Evolutionary conservation across 2,329 filamentous ascomycete species (phyloP).

Genomic region (Trichophyton simii): DNA sequence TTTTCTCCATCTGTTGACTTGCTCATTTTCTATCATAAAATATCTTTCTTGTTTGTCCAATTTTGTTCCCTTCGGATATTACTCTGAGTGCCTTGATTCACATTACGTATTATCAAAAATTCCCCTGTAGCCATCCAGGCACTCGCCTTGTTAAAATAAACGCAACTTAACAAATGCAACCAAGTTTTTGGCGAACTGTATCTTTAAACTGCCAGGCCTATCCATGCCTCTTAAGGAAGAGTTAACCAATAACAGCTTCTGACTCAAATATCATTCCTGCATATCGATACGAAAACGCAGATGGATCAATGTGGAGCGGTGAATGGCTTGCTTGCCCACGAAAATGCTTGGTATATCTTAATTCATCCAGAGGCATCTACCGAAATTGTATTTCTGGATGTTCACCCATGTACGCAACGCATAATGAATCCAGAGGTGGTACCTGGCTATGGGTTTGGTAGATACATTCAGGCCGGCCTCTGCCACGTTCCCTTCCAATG

Average conservation of each 20-base stretch:
- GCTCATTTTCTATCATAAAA: not conserved
- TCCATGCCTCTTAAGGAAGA: not conserved
- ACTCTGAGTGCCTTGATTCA: not conserved
- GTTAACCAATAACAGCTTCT: too few relatives aligned
- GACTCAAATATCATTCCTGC: not conserved
- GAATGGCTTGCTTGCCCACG: not conserved
- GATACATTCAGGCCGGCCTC: too few relatives aligned
- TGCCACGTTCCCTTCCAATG: too few relatives aligned
- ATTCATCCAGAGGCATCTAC: not conserved
- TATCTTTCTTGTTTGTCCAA: not conserved
- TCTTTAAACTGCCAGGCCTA: not conserved
- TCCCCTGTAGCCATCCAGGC: not conserved
- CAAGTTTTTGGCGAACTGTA: not conserved
- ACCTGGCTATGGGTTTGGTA: too few relatives aligned
- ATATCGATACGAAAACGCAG: not conserved
- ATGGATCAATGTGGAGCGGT: not conserved
- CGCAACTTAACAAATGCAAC: not conserved
- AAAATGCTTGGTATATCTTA: not conserved
- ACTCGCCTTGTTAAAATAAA: not conserved
- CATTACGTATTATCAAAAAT: not conserved
- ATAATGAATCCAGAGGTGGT: not conserved
- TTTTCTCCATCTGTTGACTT: not conserved
- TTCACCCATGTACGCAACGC: not conserved
- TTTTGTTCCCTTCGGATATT: not conserved
- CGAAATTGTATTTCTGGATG: not conserved